phyloP scores from a whole-genome alignment of 805 yeast species.

The Nematodospora valgi region DNA sequence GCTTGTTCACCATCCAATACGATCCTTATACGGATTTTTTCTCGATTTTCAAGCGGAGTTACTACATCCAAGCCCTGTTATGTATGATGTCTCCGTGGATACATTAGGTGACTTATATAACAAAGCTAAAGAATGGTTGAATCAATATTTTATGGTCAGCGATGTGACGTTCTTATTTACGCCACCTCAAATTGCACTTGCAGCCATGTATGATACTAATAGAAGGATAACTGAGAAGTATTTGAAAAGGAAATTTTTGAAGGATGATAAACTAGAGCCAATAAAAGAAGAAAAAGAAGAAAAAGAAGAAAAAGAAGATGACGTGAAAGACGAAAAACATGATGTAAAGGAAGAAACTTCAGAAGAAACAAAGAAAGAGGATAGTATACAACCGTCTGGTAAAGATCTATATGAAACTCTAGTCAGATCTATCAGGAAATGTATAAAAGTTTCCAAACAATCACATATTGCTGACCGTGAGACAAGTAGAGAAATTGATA shows the following conservation, averaged over 20 bases:
- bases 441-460: slow-evolving; percentile 45
- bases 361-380: slow-evolving; percentile 6
- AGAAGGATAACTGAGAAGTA: slow-evolving; percentile 63
- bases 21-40: slow-evolving; percentile 92
- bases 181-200: slow-evolving; percentile 94
- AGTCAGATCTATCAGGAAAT: slow-evolving; percentile 43
- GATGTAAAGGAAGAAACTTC: slow-evolving; percentile 11
- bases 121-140: slow-evolving; percentile 59
- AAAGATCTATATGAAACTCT: slow-evolving; percentile 42
- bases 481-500: slow-evolving; percentile 60
- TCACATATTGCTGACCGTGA: slow-evolving; percentile 50
- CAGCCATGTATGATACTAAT: slow-evolving; percentile 71
- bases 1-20: slow-evolving; percentile 82
- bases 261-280: slow-evolving; percentile 10
- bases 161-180: slow-evolving; percentile 78
- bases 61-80: slow-evolving; percentile 39
- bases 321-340: slow-evolving; percentile 14
- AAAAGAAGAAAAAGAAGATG: slow-evolving; percentile 5
- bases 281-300: slow-evolving; percentile 11
- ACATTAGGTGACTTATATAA: slow-evolving; percentile 70
- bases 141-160: slow-evolving; percentile 62
- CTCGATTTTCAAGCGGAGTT: slow-evolving; percentile 72
- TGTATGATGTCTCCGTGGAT: slow-evolving; percentile 45
- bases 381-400: slow-evolving; percentile 5
- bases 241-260: slow-evolving; percentile 57